These are phyloP conservation scores for Penicillium crustosum DNA, from an alignment of 2,329 filamentous ascomycete genomes.

Conservation along the genomic window DNA sequence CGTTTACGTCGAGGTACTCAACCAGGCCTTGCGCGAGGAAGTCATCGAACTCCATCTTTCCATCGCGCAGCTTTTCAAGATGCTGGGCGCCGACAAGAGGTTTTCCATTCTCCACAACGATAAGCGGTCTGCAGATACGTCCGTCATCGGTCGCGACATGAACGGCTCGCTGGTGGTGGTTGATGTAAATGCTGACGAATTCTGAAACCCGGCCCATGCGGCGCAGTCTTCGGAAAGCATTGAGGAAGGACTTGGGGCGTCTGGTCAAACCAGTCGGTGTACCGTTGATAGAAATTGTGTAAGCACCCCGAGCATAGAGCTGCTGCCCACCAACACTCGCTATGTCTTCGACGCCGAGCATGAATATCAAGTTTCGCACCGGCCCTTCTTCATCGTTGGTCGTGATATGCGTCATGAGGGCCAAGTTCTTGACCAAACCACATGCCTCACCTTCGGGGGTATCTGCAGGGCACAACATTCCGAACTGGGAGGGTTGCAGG, in stretches of 20 bases:
- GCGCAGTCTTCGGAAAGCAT: conserved; percentile 80
- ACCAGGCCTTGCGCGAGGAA: conserved; percentile 87
- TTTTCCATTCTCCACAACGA: conserved; percentile 86
- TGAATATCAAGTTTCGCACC: conserved; percentile 80
- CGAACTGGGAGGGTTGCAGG: conserved; percentile 94
- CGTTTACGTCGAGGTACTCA: conserved; percentile 96
- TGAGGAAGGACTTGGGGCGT: conserved; percentile 81
- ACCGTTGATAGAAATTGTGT: conserved; percentile 92
- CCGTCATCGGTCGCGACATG: conserved; percentile 97
- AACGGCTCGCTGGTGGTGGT: conserved; percentile 85
- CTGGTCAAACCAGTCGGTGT: conserved; percentile 86
- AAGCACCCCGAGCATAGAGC: conserved; percentile 79
- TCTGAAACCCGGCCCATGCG: conserved; percentile 90
- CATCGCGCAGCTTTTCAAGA: conserved; percentile 76
- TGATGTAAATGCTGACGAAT: conserved; percentile 95
- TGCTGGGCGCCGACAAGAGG: conserved; percentile 78
- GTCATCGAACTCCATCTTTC: conserved; percentile 87
- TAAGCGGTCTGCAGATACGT: conserved; percentile 90
- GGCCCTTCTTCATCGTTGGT: conserved; percentile 93
- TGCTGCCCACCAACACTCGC: conserved; percentile 78
- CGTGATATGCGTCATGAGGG: conserved; percentile 98
- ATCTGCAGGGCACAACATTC: conserved; percentile 96
- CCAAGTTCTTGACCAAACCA: conserved; percentile 95
- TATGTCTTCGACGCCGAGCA: conserved; percentile 80
- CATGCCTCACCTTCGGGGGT: conserved; percentile 98